Conservation (phyloP, 768 basidiomycete genomes). For the Ramaria rubella region DNA sequence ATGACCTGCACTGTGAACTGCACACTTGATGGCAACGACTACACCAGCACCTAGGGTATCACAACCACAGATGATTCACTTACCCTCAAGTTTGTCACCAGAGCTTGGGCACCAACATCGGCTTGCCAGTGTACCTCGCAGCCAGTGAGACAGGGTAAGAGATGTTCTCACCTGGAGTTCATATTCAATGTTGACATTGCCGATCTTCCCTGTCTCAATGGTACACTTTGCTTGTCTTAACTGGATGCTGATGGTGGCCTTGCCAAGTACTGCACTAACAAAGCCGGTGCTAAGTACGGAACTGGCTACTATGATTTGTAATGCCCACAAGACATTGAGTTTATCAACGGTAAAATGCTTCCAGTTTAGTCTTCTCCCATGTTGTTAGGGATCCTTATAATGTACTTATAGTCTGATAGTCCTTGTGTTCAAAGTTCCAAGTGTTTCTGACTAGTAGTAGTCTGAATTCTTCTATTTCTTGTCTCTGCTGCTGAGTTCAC, state of each 20-base stretch:
- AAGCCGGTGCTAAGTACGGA: conserved; percentile 54
- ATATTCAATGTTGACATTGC: conserved; percentile 55
- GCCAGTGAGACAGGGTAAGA: conserved; percentile 35
- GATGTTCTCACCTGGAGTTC: conserved; percentile 52
- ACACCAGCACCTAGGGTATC: conserved; percentile 47
- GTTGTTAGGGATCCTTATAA: too few species aligned
- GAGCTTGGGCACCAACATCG: conserved; percentile 20
- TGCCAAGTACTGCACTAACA: conserved; percentile 44
- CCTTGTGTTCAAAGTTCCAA: too few species aligned
- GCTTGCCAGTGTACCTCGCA: conserved; percentile 45
- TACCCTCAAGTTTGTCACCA: conserved; percentile 45
- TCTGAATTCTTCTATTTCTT: too few species aligned
- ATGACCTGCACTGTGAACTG: conserved; percentile 28
- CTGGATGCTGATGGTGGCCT: conserved; percentile 55
- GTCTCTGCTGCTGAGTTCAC: too few species aligned
- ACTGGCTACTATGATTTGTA: conserved; percentile 64
- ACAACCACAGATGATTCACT: conserved; percentile 40
- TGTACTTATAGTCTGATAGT: too few species aligned
- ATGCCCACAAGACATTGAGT: conserved; percentile 54
- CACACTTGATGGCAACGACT: conserved; percentile 37
- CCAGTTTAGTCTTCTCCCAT: conserved; percentile 17
- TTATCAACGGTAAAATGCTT: conserved; percentile 48
- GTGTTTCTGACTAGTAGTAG: too few species aligned
- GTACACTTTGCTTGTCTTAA: conserved; percentile 52
- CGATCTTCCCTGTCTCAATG: conserved; percentile 52